Base-by-base conservation (phyloP, 2,329 filamentous ascomycete genomes). In the Rhexocercosporidium sp. region DNA sequence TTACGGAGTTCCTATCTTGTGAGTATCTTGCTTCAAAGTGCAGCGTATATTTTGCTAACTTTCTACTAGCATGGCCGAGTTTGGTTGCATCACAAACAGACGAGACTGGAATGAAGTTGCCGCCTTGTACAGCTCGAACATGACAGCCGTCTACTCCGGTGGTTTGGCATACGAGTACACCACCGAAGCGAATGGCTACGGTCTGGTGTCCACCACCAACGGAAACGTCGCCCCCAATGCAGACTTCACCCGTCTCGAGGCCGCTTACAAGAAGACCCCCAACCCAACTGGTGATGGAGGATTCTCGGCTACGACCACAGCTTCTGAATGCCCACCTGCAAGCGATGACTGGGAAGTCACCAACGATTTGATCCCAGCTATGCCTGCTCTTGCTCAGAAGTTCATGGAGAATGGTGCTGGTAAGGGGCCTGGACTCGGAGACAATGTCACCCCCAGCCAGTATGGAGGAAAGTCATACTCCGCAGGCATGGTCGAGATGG, bases 111-210 rank as follows among this genome's bases (percentile, higher is more conserved):
- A 88, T 67, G 95, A 97, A 82, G 82, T 97, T 62, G 80, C 81
- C 57, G 85, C 94, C 54, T 85, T 99, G 66, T 98, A 97, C 90
- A 87, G 83, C 80, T 81, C 80, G 22, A 79, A 97, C 68, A 98
- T 98, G 95, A 94, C 91, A 8, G 74, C 80, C 20, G 94, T 97
- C 75, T 98, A 97, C 87, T 97, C 94, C 47, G 96, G 96, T 75
- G 96, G 96, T 79, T 87, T 99, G 46, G 92, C 97, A 79, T 99
- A 97, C 82, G 94, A 98, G 81, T 99, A 97, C 84, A 90, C 92
- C 11, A 82, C 91, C 76, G 93, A 96, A 80, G 84, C 85, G 69
- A 93, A 90, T 82, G 85, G 90, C 54, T 98, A 89, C 80, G 95
- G 94, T 71, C 69, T 77, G 27, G 76, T 77, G 16, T 71, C 66